A percentile compares a stretch with the other conserved stretches of the same genome.
phyloP scores from a whole-genome alignment of 345 rosid genomes.

The Eucalyptus sp. region DNA sequence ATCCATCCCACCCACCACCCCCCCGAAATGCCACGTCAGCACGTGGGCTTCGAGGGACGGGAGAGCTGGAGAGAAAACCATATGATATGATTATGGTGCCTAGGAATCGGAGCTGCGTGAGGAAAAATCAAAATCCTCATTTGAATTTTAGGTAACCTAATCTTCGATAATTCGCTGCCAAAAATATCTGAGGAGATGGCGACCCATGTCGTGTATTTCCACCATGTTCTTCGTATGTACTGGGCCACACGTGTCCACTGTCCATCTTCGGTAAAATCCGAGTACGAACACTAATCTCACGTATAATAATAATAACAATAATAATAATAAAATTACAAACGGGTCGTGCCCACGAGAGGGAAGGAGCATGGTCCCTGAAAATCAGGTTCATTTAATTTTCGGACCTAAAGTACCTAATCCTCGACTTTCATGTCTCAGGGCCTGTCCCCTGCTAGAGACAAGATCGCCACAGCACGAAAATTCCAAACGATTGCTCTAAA shows the following conservation, averaged over 20 bases:
- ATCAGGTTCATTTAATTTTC: constrained; percentile 9
- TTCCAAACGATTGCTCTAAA: background rate
- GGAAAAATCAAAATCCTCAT: background rate
- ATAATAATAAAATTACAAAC: background rate
- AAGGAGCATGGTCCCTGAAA: constrained; percentile 30
- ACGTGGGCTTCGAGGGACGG: background rate
- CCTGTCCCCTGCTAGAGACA: constrained; percentile 2
- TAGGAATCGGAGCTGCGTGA: background rate
- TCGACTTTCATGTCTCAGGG: constrained; percentile 4
- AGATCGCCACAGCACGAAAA: background rate
- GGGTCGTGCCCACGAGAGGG: constrained; percentile 45
- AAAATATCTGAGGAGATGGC: background rate
- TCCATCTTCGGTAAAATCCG: background rate
- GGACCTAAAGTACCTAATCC: background rate
- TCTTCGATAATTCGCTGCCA: background rate
- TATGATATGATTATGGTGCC: background rate
- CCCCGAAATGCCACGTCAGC: background rate
- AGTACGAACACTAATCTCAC: background rate
- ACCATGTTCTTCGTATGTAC: background rate
- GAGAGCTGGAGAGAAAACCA: background rate
- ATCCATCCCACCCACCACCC: background rate
- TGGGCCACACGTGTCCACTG: background rate
- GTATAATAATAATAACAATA: background rate
- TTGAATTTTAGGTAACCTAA: background rate
- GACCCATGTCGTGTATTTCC: constrained; percentile 17